Conservation (phyloP, 1,284 basidiomycete species). For the Mixia osmundae region DNA sequence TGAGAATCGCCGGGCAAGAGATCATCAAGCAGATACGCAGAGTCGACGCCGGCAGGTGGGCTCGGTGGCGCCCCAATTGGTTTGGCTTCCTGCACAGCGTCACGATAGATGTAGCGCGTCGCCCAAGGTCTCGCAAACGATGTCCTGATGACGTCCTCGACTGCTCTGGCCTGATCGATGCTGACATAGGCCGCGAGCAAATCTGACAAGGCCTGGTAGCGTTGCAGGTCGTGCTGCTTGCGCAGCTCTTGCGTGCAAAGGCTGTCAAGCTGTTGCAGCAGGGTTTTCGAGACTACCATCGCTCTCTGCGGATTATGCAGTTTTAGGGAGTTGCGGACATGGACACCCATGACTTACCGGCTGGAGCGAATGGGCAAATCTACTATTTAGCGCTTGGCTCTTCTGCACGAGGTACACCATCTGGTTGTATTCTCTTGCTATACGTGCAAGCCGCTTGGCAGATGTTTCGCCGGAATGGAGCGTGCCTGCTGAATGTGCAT, state of each 20-base stretch:
- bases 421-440: constrained; percentile 74
- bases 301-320: too few species aligned
- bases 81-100: constrained; percentile 28
- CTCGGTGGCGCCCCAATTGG: background rate
- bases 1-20: constrained; percentile 33
- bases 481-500: background rate
- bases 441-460: constrained; percentile 55
- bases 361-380: constrained; percentile 59
- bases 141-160: constrained; percentile 53
- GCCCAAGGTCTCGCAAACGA: constrained; percentile 49
- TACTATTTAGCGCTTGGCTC: constrained; percentile 42
- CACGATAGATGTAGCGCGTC: constrained; percentile 47
- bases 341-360: constrained; percentile 38
- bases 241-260: too few species aligned
- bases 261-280: too few species aligned
- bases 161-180: constrained; percentile 54
- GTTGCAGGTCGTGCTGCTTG: too few species aligned
- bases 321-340: too few species aligned
- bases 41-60: background rate
- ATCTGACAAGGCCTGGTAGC: too few species aligned
- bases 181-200: constrained; percentile 49
- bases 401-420: constrained; percentile 73
- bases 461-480: constrained; percentile 12
- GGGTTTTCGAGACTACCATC: too few species aligned
- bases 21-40: background rate